Evolutionary conservation across 2,329 filamentous ascomycete species (phyloP), one percentile per base, ranked within the genome.

Genomic region (Fusarium sp.): DNA sequence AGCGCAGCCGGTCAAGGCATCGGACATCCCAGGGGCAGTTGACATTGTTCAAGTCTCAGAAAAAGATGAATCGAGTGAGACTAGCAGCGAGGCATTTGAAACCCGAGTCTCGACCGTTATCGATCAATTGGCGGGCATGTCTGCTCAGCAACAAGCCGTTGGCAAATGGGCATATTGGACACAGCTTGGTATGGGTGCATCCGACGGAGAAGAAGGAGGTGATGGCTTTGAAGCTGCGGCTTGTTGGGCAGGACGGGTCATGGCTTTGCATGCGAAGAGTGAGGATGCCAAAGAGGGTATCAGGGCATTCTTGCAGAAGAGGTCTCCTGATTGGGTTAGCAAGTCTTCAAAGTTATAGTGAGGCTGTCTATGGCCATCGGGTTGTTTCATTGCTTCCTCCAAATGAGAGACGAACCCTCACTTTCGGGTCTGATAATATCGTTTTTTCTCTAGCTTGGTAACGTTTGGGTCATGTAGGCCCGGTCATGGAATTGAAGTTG

Each of bases 101-200:
- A 37, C 3, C 0, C 69, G 76, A 3, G 71, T 76, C 2, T 32
- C 64, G 0, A 20, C 27, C 0, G 63, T 79, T 10, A 20, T 79
- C 1, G 54, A 64, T 14, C 63, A 41, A 3, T 8, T 79, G 5
- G 64, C 45, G 3, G n/a, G n/a, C 0, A 76, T 73, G 59, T 68
- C 77, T 1, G 52, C 76, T 1, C 76, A 76, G 16, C 73, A 75
- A 10, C 75, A 77, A 10, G 77, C 76, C 0, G 25, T 77, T 6
- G 77, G 77, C 0, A 79, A 79, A 60, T 79, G 77, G 77, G 74
- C 77, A 1, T 79, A 71, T 14, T 75, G 77, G 76, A 68, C 77
- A 0, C 77, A 79, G 18, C 37, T 79, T 11, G 68, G 68, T 0
- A 69, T 79, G 5, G 54, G 67, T 1, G 65, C 41, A 1, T 32